Conservation (phyloP, 192 early-diverging fungal genomes). For the Funneliformis mosseae region DNA sequence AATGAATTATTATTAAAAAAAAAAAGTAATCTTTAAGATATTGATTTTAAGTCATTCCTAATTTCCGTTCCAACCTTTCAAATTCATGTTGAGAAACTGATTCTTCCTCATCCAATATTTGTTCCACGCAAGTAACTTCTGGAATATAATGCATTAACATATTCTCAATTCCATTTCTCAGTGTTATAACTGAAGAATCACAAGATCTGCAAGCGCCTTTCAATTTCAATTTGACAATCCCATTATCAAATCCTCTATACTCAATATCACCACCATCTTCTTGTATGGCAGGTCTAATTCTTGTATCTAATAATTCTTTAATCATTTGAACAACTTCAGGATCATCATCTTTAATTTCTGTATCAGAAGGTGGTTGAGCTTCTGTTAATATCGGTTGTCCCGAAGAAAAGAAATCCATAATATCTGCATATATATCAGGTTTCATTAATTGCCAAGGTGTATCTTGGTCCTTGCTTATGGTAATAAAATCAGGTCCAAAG, state of each 20-base stretch:
- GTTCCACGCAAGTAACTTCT: constrained; percentile 86
- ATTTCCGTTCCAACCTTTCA: constrained; percentile 75
- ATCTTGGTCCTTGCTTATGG: constrained; percentile 87
- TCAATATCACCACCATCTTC: constrained; percentile 99
- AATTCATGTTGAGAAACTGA: constrained; percentile 80
- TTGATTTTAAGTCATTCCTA: not conserved
- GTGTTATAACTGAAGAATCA: constrained; percentile 82
- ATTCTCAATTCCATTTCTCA: constrained; percentile 99
- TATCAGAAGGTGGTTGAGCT: constrained; percentile 58
- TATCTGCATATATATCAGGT: constrained; percentile 93
- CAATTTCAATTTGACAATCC: constrained; percentile 88
- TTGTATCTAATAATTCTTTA: constrained; percentile 95
- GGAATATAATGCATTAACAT: constrained; percentile 99
- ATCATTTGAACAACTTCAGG: constrained; percentile 96
- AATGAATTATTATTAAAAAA: not conserved
- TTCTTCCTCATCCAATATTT: constrained; percentile 87
- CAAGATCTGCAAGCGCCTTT: constrained; percentile 97
- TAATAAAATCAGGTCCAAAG: constrained; percentile 93
- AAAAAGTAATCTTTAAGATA: not conserved
- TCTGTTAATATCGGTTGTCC: constrained; percentile 76
- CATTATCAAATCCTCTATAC: constrained; percentile 86
- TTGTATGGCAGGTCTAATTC: constrained; percentile 95
- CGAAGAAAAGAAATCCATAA: constrained; percentile 92
- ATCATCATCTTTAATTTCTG: constrained; percentile 76
- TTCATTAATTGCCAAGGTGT: constrained; percentile 98